phyloP scores from a whole-genome alignment of 768 basidiomycete genomes.

The Russula dissimulans region DNA sequence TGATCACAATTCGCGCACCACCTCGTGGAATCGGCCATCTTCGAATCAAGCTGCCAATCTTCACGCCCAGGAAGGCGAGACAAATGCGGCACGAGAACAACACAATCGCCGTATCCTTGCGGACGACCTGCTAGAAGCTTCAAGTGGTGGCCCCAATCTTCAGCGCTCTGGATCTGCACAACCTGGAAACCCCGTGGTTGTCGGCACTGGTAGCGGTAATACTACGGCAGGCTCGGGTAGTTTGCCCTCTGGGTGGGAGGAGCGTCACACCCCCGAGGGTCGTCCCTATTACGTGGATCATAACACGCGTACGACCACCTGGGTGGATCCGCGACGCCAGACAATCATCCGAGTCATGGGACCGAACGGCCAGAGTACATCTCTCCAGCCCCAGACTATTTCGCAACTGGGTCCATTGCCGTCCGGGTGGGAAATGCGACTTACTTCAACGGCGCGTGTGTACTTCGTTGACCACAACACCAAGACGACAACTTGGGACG shows the following conservation, averaged over 20 bases:
- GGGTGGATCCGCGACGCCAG: constrained; percentile 98
- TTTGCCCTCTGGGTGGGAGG: constrained; percentile 97
- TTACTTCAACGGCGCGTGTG: constrained; percentile 94
- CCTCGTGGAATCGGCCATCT: constrained; percentile 94
- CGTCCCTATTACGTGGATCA: constrained; percentile 99
- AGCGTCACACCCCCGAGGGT: constrained; percentile 96
- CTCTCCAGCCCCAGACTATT: constrained; percentile 89
- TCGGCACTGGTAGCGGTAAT: constrained; percentile 39
- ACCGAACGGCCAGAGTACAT: constrained; percentile 78
- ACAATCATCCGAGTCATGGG: constrained; percentile 96
- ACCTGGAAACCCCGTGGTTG: constrained; percentile 29
- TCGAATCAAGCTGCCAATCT: constrained; percentile 65
- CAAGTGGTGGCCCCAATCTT: constrained; percentile 28
- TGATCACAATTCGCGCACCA: constrained; percentile 95
- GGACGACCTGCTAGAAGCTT: constrained; percentile 77
- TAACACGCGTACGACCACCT: constrained; percentile 98
- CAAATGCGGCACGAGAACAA: constrained; percentile 78
- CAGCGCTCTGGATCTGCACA: constrained; percentile 23
- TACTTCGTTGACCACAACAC: constrained; percentile 99
- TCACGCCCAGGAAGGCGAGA: constrained; percentile 63
- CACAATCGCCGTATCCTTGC: constrained; percentile 77
- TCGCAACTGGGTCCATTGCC: constrained; percentile 95
- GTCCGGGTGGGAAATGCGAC: constrained; percentile 99
- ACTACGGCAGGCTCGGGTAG: constrained; percentile 77
- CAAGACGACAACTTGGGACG: constrained; percentile 99